These are phyloP conservation scores for Botrytis medusae DNA, from an alignment of 2,329 filamentous ascomycete species.

Conservation along the genomic window DNA sequence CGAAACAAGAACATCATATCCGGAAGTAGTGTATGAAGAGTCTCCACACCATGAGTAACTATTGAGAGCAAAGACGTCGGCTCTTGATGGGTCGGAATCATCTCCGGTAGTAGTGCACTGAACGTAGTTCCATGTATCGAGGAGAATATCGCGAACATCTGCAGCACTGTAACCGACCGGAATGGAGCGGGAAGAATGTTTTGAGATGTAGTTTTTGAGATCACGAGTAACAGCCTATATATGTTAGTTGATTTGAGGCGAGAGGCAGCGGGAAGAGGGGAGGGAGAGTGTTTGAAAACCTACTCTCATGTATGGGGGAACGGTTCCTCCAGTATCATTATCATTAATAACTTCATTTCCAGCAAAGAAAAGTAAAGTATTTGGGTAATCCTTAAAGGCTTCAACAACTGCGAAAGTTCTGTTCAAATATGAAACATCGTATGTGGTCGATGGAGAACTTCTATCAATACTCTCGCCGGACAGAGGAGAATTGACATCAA, in stretches of 20 bases:
- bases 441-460: constrained; percentile 56
- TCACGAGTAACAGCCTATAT: constrained; percentile 71
- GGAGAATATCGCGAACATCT: constrained; percentile 70
- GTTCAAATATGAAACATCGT: constrained; percentile 61
- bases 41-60: constrained; percentile 72
- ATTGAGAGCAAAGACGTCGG: constrained; percentile 77
- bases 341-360: constrained; percentile 78
- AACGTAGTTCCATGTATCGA: constrained; percentile 75
- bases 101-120: constrained; percentile 60
- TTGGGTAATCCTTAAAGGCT: constrained; percentile 66
- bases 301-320: constrained; percentile 65
- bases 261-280: not conserved
- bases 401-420: constrained; percentile 66
- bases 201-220: constrained; percentile 77
- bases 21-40: constrained; percentile 61
- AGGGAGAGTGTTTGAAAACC: constrained; percentile 16
- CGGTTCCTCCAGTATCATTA: constrained; percentile 55
- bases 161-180: constrained; percentile 81
- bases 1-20: constrained; percentile 61
- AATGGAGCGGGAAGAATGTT: constrained; percentile 64
- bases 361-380: constrained; percentile 72
- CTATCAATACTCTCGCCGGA: constrained; percentile 57
- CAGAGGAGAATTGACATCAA: constrained; percentile 67
- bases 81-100: constrained; percentile 59
- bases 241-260: constrained; percentile 24